These are phyloP conservation scores for Dactylellina leptospora DNA, from an alignment of 2,329 filamentous ascomycete genomes.

Conservation along the genomic window DNA sequence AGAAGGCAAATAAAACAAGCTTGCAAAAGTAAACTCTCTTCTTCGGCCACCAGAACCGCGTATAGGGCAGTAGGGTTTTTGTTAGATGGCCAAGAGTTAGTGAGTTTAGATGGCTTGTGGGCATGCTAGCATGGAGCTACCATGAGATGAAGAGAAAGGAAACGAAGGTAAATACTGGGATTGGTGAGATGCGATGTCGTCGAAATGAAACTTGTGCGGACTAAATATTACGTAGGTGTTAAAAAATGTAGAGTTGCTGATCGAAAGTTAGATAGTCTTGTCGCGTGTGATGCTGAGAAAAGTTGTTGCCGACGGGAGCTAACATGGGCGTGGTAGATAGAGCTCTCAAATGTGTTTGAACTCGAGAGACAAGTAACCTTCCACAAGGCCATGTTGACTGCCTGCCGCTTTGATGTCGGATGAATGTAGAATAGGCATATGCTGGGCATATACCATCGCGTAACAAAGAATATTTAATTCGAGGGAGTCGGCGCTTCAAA, in stretches of 20 bases:
- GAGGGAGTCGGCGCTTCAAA: constrained; percentile 12
- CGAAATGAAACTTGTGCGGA: constrained; percentile 7
- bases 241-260: not conserved
- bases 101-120: constrained; percentile 45
- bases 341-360: constrained; percentile 53
- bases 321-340: constrained; percentile 42
- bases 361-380: constrained; percentile 39
- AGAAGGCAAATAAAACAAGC: constrained; percentile 25
- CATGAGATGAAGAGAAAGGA: constrained; percentile 29
- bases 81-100: constrained; percentile 18
- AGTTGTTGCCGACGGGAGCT: constrained; percentile 22
- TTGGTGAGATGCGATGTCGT: constrained; percentile 10
- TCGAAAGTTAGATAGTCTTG: constrained; percentile 9
- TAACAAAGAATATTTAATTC: constrained; percentile 13
- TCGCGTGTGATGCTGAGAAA: not conserved
- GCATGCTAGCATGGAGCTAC: constrained; percentile 53
- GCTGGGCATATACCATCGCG: not conserved
- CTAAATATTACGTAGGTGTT: not conserved
- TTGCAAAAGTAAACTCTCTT: constrained; percentile 32
- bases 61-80: constrained; percentile 7
- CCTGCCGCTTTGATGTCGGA: constrained; percentile 17
- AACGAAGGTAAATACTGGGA: constrained; percentile 42
- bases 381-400: constrained; percentile 42
- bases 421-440: constrained; percentile 17
- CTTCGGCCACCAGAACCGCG: constrained; percentile 3